These are phyloP conservation scores for Scutellaria galericulata DNA, from an alignment of 257 asterid species.

Conservation along the genomic window DNA sequence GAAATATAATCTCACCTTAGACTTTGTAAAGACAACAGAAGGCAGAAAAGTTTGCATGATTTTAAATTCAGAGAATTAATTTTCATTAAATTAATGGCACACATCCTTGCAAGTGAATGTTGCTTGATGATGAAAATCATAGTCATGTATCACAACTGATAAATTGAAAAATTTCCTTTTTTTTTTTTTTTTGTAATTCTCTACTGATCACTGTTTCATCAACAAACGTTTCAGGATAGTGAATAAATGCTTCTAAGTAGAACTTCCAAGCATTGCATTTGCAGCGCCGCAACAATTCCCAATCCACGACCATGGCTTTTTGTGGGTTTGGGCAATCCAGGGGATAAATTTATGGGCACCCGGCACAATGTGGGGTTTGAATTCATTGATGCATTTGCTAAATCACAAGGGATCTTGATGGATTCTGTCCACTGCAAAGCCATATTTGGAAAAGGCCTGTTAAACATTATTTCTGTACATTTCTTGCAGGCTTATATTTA, in stretches of 20 bases:
- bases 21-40: no score
- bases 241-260: slow-evolving; percentile 55
- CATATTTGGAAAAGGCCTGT: slow-evolving; percentile 78
- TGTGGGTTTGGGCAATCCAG: slow-evolving; percentile 95
- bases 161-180: no score
- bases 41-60: no score
- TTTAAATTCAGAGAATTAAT: no score
- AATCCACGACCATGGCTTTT: slow-evolving; percentile 81
- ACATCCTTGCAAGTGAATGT: no score
- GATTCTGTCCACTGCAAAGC: slow-evolving; percentile 85
- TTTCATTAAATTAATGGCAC: no score
- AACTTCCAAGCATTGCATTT: slow-evolving; percentile 46
- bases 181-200: no score
- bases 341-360: slow-evolving; percentile 77
- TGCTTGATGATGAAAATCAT: no score
- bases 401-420: slow-evolving; percentile 64
- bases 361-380: slow-evolving; percentile 93
- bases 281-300: slow-evolving; percentile 38
- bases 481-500: not conserved
- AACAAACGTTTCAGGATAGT: slow-evolving; percentile 27
- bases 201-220: not conserved
- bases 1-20: no score
- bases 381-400: slow-evolving; percentile 78
- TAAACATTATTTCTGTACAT: not conserved
- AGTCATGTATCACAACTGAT: no score